These are phyloP conservation scores for Helotiales sp. DNA, from an alignment of 2,329 filamentous ascomycete genomes.

Conservation along the genomic window DNA sequence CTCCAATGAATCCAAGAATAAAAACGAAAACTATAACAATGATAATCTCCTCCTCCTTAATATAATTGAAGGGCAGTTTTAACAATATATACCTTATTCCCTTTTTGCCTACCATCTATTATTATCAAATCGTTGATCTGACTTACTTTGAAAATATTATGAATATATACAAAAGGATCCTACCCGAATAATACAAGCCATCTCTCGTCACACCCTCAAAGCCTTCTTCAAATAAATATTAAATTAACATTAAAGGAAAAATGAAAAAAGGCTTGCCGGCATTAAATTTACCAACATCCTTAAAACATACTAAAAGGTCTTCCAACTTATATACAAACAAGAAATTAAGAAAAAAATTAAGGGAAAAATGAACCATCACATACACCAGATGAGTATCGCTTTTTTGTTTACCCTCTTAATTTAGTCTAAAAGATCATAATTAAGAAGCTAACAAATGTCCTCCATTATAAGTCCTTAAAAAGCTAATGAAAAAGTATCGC, in stretches of 20 bases:
- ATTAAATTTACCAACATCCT: no score
- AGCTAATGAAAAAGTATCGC: conserved; percentile 33
- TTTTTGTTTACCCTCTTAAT: no score
- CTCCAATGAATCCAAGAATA: conserved; percentile 30
- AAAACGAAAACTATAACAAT: conserved; percentile 33
- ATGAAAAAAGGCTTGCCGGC: no score
- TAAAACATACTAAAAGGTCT: no score
- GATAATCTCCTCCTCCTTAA: conserved; percentile 28
- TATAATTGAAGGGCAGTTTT: no score
- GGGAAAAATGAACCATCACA: conserved; percentile 30
- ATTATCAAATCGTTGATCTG: conserved; percentile 19
- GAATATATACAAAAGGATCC: conserved; percentile 30
- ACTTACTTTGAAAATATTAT: conserved; percentile 30
- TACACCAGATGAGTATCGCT: conserved; percentile 27
- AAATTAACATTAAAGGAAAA: no score
- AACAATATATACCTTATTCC: conserved; percentile 24
- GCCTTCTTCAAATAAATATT: no score
- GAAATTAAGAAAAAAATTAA: conserved; percentile 30
- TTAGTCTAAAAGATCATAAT: conserved; percentile 20
- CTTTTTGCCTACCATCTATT: conserved; percentile 23
- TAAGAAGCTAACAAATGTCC: conserved; percentile 21
- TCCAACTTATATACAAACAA: no score
- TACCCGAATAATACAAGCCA: no score
- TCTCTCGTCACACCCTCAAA: no score
- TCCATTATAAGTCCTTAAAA: conserved; percentile 34